These are phyloP conservation scores for Xylariaceae sp. DNA, from an alignment of 2,329 filamentous ascomycete species.

Conservation along the genomic window DNA sequence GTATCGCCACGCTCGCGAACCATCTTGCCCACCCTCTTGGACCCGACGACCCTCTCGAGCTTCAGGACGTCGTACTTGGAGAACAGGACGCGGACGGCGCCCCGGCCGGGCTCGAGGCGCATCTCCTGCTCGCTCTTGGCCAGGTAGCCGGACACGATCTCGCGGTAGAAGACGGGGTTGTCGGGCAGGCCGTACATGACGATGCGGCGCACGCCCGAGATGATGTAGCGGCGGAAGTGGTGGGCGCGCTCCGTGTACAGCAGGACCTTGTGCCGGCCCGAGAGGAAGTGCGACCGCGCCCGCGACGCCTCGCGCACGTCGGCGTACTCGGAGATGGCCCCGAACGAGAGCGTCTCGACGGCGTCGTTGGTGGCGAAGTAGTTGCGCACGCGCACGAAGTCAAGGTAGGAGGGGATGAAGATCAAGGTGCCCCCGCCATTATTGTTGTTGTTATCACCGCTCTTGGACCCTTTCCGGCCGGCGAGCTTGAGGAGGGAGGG, in stretches of 20 bases:
- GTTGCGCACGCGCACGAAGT: conserved; percentile 91
- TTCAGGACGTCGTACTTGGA: conserved; percentile 86
- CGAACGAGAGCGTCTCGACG: conserved; percentile 60
- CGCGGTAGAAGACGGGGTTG: conserved; percentile 75
- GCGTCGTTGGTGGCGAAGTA: conserved; percentile 70
- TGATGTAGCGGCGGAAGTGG: conserved; percentile 83
- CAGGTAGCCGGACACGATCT: conserved; percentile 66
- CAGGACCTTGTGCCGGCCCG: conserved; percentile 73
- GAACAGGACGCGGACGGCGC: conserved; percentile 61
- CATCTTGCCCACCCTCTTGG: conserved; percentile 76
- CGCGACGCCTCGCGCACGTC: conserved; percentile 72
- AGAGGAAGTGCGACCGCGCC: conserved; percentile 81
- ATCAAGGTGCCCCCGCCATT: conserved; percentile 63
- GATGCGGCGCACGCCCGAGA: conserved; percentile 77
- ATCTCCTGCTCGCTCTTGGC: conserved; percentile 52
- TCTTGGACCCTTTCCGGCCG: conserved; percentile 1
- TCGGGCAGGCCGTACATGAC: conserved; percentile 88
- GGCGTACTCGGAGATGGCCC: conserved; percentile 84
- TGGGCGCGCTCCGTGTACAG: conserved; percentile 95
- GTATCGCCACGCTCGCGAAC: conserved; percentile 78
- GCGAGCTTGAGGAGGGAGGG: conserved; percentile 66
- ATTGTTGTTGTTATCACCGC: conserved; percentile 1
- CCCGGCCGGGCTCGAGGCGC: conserved; percentile 52
- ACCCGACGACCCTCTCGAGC: conserved; percentile 82
- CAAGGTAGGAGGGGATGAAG: conserved; percentile 89